Percentiles rank a stretch among this genome's conserved stretches.
Conservation (phyloP, 345 rosid genomes). For the Pelargonium nanum region DNA sequence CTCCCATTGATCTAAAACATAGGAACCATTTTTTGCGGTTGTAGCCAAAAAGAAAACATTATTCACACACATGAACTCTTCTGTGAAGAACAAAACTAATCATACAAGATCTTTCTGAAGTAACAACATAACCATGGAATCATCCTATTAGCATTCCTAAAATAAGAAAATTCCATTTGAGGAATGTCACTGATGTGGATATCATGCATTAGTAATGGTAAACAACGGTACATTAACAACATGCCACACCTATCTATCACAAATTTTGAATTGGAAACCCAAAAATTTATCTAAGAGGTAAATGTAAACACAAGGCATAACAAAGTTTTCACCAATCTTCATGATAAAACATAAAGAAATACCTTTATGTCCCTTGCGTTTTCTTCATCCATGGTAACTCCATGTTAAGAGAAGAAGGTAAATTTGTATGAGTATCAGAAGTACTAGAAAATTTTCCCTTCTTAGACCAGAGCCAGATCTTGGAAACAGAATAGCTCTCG, state of each 20-base stretch:
- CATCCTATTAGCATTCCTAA: background rate
- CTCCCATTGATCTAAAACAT: no score
- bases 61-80: background rate
- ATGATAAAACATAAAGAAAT: constrained; percentile 11
- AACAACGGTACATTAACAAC: constrained; percentile 1
- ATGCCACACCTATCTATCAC: constrained; percentile 9
- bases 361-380: constrained; percentile 34
- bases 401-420: constrained; percentile 49
- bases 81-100: background rate
- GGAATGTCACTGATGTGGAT: background rate
- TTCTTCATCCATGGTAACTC: constrained; percentile 60
- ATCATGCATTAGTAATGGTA: constrained; percentile 4
- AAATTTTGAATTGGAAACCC: constrained; percentile 9
- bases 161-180: constrained; percentile 4
- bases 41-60: no score
- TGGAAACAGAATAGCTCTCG: constrained; percentile 74
- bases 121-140: no score
- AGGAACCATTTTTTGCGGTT: no score
- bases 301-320: constrained; percentile 9
- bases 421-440: constrained; percentile 29
- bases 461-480: constrained; percentile 88
- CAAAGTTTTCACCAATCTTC: constrained; percentile 11
- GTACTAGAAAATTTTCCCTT: constrained; percentile 46
- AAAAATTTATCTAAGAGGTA: constrained; percentile 1
- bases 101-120: background rate